A percentile compares a stretch with the other conserved stretches of the same genome.
These are phyloP conservation scores for Arabidopsis suecica DNA, from an alignment of 345 rosid species.

Conservation along the genomic window DNA sequence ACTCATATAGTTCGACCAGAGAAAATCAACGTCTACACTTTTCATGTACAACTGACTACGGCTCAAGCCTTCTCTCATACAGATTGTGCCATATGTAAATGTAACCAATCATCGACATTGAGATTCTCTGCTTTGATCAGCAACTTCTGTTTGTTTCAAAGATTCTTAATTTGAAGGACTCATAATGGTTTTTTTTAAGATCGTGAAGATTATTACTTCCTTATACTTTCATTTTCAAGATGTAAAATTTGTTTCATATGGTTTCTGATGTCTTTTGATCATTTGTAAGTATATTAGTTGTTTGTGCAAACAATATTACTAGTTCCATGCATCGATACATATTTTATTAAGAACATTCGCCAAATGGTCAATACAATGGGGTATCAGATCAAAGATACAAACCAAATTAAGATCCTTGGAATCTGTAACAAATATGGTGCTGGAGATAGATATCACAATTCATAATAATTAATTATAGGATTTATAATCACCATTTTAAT, in stretches of 20 bases:
- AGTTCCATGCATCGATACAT: neutral
- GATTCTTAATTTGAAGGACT: neutral
- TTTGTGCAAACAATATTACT: neutral
- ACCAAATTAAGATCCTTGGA: neutral
- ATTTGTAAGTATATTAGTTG: neutral
- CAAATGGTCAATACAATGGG: neutral
- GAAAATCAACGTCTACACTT: slow-evolving; percentile 12
- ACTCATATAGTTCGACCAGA: neutral
- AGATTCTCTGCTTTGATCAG: slow-evolving; percentile 13
- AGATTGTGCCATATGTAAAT: neutral
- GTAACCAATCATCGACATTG: neutral
- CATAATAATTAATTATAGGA: neutral
- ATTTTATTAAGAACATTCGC: neutral
- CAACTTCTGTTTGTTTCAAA: neutral
- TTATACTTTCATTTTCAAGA: neutral
- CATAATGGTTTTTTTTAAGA: neutral
- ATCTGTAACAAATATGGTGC: neutral
- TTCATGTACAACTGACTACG: neutral
- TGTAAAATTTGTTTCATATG: neutral
- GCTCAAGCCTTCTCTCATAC: neutral
- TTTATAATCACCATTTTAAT: neutral
- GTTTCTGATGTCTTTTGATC: slow-evolving; percentile 3
- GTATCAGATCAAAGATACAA: neutral
- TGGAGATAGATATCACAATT: neutral
- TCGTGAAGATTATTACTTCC: neutral